Conservation (phyloP, 2,329 filamentous ascomycete genomes). For the Gyromitra esculenta region DNA sequence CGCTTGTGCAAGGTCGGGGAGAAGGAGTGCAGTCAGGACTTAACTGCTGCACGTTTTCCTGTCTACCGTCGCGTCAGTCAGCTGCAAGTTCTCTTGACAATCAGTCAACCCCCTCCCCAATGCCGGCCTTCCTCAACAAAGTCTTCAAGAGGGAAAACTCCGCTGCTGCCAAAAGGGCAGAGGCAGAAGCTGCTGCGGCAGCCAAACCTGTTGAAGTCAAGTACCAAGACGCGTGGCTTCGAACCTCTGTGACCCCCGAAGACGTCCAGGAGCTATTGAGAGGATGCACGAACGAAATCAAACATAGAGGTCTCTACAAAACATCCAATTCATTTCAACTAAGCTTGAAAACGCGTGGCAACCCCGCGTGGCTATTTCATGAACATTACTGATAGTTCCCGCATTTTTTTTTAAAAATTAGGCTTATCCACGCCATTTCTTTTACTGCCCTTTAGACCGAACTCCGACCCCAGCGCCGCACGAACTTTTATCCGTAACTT, state of each 20-base stretch:
- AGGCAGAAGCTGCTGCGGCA: constrained; percentile 65
- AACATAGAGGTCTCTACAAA: constrained; percentile 79
- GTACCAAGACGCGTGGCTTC: constrained; percentile 89
- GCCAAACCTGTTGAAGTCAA: constrained; percentile 73
- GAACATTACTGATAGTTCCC: constrained; percentile 35
- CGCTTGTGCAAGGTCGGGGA: constrained; percentile 52
- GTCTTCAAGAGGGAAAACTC: constrained; percentile 79
- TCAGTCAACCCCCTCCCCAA: constrained; percentile 45
- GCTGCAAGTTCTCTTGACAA: constrained; percentile 48
- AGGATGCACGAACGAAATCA: constrained; percentile 88
- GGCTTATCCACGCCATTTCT: constrained; percentile 93
- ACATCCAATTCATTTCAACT: constrained; percentile 52
- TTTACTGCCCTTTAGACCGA: constrained; percentile 91
- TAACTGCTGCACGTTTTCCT: constrained; percentile 53
- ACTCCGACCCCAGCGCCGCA: constrained; percentile 88
- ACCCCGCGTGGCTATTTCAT: constrained; percentile 11
- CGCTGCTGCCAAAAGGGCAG: constrained; percentile 71
- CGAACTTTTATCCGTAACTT: constrained; percentile 93
- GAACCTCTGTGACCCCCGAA: constrained; percentile 82
- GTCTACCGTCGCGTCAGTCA: constrained; percentile 50
- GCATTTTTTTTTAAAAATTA: constrained; percentile 37
- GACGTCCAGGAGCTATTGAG: constrained; percentile 89
- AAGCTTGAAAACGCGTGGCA: constrained; percentile 36
- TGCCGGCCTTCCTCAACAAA: constrained; percentile 68
- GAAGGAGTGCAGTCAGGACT: constrained; percentile 50